Conservation (phyloP, 73 alveolate genomes). For the Paraurostyla sp. region DNA sequence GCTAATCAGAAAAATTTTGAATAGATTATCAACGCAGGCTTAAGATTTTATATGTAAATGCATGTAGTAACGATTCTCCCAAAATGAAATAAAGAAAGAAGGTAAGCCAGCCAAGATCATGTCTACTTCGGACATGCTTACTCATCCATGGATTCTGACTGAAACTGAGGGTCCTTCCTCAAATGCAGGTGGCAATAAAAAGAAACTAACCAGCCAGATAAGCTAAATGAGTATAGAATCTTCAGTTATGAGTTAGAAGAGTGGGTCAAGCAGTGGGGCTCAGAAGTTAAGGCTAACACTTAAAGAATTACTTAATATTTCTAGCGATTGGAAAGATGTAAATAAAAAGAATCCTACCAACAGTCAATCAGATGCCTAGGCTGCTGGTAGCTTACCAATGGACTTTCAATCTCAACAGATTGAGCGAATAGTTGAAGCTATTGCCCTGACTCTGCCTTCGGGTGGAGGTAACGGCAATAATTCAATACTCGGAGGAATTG, state of each 20-base stretch:
- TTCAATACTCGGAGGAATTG: conserved; percentile 26
- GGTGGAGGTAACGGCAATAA: conserved; percentile 52
- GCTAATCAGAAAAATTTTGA: conserved; percentile 8
- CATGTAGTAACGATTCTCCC: conserved; percentile 38
- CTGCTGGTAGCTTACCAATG: conserved; percentile 33
- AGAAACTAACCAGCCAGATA: conserved; percentile 37
- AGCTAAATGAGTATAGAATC: conserved; percentile 23
- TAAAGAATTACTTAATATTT: conserved; percentile 29
- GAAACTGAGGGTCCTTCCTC: conserved; percentile 5
- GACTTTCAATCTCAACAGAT: conserved; percentile 53
- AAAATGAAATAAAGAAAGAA: conserved; percentile 45
- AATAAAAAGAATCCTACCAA: conserved; percentile 50
- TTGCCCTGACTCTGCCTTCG: conserved; percentile 63
- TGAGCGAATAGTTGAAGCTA: conserved; percentile 58
- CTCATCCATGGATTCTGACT: conserved; percentile 65
- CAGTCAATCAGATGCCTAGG: neutral
- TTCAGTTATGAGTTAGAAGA: neutral
- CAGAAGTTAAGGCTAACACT: conserved; percentile 26
- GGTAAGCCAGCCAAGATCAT: conserved; percentile 27
- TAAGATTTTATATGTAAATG: conserved; percentile 58
- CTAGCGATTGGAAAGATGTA: conserved; percentile 63
- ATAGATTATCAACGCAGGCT: conserved; percentile 37
- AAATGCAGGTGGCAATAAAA: neutral
- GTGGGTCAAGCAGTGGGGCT: neutral
- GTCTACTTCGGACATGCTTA: conserved; percentile 40